These are phyloP conservation scores for Penicillium verrucosum DNA, from an alignment of 2,329 filamentous ascomycete species.

Conservation along the genomic window DNA sequence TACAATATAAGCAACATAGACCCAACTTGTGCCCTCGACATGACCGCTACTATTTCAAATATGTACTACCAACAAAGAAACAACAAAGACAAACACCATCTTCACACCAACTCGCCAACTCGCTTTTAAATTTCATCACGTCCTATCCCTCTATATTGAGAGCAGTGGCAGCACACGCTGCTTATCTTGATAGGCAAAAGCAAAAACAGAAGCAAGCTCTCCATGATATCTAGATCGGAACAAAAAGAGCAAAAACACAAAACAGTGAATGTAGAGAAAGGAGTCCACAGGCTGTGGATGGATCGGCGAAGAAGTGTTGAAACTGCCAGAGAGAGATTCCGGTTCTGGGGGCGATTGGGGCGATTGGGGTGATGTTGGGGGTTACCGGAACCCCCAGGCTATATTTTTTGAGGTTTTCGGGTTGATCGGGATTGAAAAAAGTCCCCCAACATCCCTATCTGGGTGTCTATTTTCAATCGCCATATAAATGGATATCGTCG, in stretches of 20 bases:
- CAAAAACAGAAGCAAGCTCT: slow-evolving; percentile 15
- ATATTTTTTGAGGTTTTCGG: neutral
- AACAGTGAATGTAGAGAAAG: slow-evolving; percentile 10
- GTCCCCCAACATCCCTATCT: neutral
- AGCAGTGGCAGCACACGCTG: slow-evolving; percentile 7
- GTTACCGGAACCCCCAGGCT: neutral
- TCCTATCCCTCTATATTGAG: slow-evolving; percentile 18
- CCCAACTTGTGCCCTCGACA: slow-evolving; percentile 1
- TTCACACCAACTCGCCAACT: slow-evolving; percentile 21
- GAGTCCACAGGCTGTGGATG: slow-evolving; percentile 12
- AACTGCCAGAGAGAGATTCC: slow-evolving; percentile 5
- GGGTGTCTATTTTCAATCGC: neutral
- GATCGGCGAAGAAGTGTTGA: slow-evolving; percentile 18
- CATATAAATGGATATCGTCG: neutral
- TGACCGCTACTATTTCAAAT: slow-evolving; percentile 9
- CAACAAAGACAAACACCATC: slow-evolving; percentile 15
- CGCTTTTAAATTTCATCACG: slow-evolving; percentile 16
- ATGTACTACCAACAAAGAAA: slow-evolving; percentile 15
- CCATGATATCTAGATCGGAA: slow-evolving; percentile 24
- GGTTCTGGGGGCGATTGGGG: neutral
- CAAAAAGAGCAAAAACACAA: slow-evolving; percentile 3
- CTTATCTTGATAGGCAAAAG: slow-evolving; percentile 15
- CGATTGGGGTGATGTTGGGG: neutral
- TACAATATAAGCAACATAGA: neutral
- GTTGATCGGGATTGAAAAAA: neutral